Conservation (phyloP, 768 basidiomycete species). For the Lactarius indigo region DNA sequence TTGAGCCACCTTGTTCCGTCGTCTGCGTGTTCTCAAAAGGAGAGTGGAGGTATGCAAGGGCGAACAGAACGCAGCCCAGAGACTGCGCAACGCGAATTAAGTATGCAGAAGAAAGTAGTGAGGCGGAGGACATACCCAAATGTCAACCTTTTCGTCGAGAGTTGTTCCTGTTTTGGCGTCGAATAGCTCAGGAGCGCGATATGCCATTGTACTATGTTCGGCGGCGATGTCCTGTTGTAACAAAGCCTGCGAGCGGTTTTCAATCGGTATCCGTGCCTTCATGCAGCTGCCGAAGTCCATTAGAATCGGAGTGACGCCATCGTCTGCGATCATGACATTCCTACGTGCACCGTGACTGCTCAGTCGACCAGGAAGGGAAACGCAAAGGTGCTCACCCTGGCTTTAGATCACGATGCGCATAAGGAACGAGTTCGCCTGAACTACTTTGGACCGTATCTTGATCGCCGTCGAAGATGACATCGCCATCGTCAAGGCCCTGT, state of each 20-base stretch:
- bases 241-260: slow-evolving; percentile 82
- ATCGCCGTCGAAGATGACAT: slow-evolving; percentile 77
- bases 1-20: slow-evolving; percentile 91
- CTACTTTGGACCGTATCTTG: slow-evolving; percentile 54
- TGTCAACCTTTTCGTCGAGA: slow-evolving; percentile 93
- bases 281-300: slow-evolving; percentile 98
- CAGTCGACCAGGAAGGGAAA: neutral
- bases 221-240: slow-evolving; percentile 96
- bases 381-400: slow-evolving; percentile 63
- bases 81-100: slow-evolving; percentile 50
- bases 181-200: slow-evolving; percentile 95
- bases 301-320: slow-evolving; percentile 77
- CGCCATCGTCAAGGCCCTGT: slow-evolving; percentile 47
- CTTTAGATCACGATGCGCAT: slow-evolving; percentile 96
- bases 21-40: slow-evolving; percentile 93
- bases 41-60: slow-evolving; percentile 92
- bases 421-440: slow-evolving; percentile 62
- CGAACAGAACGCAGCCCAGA: slow-evolving; percentile 91
- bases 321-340: slow-evolving; percentile 96
- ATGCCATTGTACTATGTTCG: slow-evolving; percentile 98
- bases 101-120: neutral
- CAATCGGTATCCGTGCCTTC: slow-evolving; percentile 79
- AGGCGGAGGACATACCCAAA: slow-evolving; percentile 66
- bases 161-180: slow-evolving; percentile 90
- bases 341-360: slow-evolving; percentile 37